These are phyloP conservation scores for Choiromyces venosus DNA, from an alignment of 495 filamentous ascomycete species.

Conservation along the genomic window DNA sequence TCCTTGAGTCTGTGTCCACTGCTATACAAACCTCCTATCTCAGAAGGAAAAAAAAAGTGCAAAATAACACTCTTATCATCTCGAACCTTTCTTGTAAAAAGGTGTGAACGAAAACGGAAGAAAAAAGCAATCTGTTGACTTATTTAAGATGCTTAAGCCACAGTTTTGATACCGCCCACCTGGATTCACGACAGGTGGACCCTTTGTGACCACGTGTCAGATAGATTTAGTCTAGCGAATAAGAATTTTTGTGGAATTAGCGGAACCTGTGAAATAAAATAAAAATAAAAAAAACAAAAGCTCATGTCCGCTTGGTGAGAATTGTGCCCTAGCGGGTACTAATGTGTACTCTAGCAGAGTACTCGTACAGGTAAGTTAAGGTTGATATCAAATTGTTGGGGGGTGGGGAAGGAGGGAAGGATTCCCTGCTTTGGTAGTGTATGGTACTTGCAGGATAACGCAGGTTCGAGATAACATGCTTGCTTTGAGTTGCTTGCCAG, in stretches of 20 bases:
- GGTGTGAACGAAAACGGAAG: neutral
- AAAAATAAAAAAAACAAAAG: neutral
- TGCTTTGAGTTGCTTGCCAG: neutral
- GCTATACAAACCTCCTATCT: neutral
- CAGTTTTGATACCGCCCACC: conserved; percentile 4
- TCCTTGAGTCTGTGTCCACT: neutral
- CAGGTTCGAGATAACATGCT: neutral
- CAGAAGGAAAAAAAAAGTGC: neutral
- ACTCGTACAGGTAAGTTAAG: neutral
- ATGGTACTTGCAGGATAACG: neutral
- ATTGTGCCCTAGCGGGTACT: neutral
- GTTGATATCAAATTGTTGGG: neutral
- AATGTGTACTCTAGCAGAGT: neutral
- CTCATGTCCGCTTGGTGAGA: neutral
- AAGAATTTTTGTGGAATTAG: neutral
- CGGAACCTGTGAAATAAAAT: neutral
- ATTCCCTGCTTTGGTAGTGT: neutral
- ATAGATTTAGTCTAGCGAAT: neutral
- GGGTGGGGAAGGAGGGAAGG: neutral
- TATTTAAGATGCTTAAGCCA: neutral
- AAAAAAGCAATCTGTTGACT: neutral
- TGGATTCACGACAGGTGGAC: neutral
- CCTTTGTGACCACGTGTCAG: conserved; percentile 1
- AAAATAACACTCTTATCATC: neutral
- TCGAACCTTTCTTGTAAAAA: neutral